Percentiles rank a stretch among this genome's conserved stretches.
Evolutionary conservation across 306 rosid species (phyloP).

Genomic region (Fagus crenata): DNA sequence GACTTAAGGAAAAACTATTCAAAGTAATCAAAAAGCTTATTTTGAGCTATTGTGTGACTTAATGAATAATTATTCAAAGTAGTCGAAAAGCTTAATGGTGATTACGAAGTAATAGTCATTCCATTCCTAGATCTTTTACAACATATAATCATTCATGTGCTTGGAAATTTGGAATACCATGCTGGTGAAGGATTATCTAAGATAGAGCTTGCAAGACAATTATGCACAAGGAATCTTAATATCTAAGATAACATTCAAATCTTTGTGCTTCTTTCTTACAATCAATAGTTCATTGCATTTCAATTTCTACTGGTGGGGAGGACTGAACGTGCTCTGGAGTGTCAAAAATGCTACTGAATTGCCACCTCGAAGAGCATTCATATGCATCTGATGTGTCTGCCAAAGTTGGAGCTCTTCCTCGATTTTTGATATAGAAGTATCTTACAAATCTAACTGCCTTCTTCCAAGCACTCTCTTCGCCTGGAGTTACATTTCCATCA

Average conservation of each 20-base stretch:
- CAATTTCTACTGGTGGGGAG: conserved; percentile 25
- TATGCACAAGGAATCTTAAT: background rate
- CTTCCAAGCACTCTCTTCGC: conserved; percentile 14
- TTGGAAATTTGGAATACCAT: background rate
- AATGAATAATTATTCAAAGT: too few relatives aligned
- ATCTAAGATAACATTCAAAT: too few relatives aligned
- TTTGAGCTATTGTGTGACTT: too few relatives aligned
- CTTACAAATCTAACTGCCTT: conserved; percentile 8
- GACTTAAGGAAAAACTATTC: too few relatives aligned
- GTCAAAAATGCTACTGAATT: conserved; percentile 26
- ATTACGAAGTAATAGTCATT: too few relatives aligned
- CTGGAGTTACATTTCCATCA: conserved; percentile 1
- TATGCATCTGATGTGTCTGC: background rate
- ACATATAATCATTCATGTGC: background rate
- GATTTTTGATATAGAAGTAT: background rate
- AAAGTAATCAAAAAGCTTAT: too few relatives aligned
- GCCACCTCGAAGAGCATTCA: conserved; percentile 33
- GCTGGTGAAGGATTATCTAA: background rate
- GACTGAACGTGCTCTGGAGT: conserved; percentile 9
- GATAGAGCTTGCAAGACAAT: too few relatives aligned
- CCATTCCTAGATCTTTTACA: too few relatives aligned
- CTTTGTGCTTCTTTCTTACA: background rate
- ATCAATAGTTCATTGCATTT: conserved; percentile 6
- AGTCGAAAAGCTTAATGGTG: too few relatives aligned
- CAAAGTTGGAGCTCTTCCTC: conserved; percentile 32